phyloP scores from a whole-genome alignment of 352 stramenopile genomes.

The Globisporangium polare region DNA sequence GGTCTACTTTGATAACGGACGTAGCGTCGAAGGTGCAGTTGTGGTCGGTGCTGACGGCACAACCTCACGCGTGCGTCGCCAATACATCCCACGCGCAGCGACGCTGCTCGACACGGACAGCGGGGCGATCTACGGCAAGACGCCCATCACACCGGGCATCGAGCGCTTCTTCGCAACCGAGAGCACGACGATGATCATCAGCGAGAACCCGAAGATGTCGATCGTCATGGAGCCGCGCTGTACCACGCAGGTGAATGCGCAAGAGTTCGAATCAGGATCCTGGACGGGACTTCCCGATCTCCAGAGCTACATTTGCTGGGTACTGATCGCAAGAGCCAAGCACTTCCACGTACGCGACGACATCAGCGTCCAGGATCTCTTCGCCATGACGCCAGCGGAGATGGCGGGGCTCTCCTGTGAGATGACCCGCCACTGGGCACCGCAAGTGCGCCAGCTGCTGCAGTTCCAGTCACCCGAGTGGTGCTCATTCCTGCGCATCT shows the following conservation, averaged over 20 bases:
- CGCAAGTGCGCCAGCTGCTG: conserved; percentile 39
- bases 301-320: conserved; percentile 64
- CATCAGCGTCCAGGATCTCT: conserved; percentile 34
- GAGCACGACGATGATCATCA: conserved; percentile 49
- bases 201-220: conserved; percentile 45
- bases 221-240: conserved; percentile 53
- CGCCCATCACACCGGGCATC: conserved; percentile 41
- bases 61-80: conserved; percentile 48
- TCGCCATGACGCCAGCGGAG: conserved; percentile 37
- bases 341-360: conserved; percentile 36
- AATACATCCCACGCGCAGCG: conserved; percentile 42
- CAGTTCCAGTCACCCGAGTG: conserved; percentile 39
- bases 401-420: conserved; percentile 42
- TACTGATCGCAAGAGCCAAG: conserved; percentile 44
- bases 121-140: conserved; percentile 68
- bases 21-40: conserved; percentile 33
- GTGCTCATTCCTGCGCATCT: conserved; percentile 60
- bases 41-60: conserved; percentile 58
- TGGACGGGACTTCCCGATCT: conserved; percentile 22
- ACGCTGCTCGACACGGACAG: conserved; percentile 59
- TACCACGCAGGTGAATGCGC: conserved; percentile 25
- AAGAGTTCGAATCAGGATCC: conserved; percentile 18
- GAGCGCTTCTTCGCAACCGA: conserved; percentile 40
- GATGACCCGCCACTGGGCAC: conserved; percentile 47
- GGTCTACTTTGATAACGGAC: conserved; percentile 48